phyloP scores from a whole-genome alignment of 2,329 filamentous ascomycete genomes.

The Microdochium nivale region DNA sequence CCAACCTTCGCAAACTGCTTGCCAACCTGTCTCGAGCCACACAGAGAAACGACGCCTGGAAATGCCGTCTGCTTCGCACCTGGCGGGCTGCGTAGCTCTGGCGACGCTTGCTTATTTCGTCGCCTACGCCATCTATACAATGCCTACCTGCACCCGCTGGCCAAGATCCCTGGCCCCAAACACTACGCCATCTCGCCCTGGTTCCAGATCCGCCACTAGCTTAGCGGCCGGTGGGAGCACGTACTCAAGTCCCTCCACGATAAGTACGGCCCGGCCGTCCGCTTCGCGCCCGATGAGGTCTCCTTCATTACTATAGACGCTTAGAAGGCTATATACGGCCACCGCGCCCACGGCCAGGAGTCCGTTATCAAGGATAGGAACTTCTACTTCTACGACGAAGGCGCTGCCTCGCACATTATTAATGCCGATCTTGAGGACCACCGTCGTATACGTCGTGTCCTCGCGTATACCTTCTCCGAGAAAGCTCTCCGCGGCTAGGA shows the following conservation, averaged over 20 bases:
- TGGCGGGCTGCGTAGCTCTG: too few species aligned
- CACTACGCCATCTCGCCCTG: neutral
- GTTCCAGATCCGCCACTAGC: neutral
- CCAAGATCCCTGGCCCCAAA: neutral
- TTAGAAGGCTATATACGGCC: neutral
- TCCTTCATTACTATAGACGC: neutral
- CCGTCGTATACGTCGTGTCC: constrained; percentile 32
- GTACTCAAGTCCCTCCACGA: neutral
- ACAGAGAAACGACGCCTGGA: too few species aligned
- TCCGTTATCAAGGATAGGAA: neutral
- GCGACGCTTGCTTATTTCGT: neutral
- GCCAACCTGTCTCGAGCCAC: too few species aligned
- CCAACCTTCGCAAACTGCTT: too few species aligned
- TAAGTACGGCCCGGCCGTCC: constrained; percentile 1
- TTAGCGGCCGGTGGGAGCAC: neutral
- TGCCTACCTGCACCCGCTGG: neutral
- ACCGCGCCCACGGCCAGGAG: neutral
- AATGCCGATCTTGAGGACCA: constrained; percentile 11
- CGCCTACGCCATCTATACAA: neutral
- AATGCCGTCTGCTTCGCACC: too few species aligned
- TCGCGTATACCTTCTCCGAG: constrained; percentile 33
- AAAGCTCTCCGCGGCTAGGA: constrained; percentile 23
- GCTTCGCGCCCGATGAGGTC: neutral
- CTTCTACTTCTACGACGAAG: neutral
- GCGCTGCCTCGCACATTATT: neutral